Percentiles rank a stretch among this genome's conserved stretches.
phyloP scores from a whole-genome alignment of 164 flowering plant species.

The Houttuynia cordata region DNA sequence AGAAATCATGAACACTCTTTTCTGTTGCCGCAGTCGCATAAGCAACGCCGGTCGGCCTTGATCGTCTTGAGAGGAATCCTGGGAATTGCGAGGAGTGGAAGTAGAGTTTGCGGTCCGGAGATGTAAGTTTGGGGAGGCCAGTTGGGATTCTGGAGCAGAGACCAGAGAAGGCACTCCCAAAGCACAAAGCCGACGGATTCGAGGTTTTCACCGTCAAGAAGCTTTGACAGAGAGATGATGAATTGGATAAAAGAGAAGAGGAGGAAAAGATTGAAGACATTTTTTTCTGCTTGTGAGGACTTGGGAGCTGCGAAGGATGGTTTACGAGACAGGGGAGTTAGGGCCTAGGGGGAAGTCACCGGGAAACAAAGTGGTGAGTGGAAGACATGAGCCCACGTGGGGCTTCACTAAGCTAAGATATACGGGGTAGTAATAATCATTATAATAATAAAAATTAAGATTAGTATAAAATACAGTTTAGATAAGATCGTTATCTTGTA shows the following conservation, averaged over 20 bases:
- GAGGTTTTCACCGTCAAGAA: neutral
- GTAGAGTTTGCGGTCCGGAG: slow-evolving; percentile 29
- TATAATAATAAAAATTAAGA: too few species aligned
- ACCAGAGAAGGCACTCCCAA: slow-evolving; percentile 10
- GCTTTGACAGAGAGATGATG: neutral
- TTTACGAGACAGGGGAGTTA: neutral
- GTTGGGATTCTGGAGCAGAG: slow-evolving; percentile 21
- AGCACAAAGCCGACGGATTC: neutral
- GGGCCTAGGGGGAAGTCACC: too few species aligned
- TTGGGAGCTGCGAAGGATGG: neutral
- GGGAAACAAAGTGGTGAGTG: too few species aligned
- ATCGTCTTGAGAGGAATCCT: slow-evolving; percentile 18
- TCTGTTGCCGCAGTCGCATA: slow-evolving; percentile 66
- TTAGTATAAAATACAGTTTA: too few species aligned
- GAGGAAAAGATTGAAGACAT: slow-evolving; percentile 1
- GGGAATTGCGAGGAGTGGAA: slow-evolving; percentile 12
- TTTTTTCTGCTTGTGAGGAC: neutral
- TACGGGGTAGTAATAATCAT: too few species aligned
- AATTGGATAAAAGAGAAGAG: neutral
- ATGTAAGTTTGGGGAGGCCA: slow-evolving; percentile 34
- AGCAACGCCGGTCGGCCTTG: slow-evolving; percentile 26
- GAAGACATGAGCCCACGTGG: slow-evolving; percentile 1
- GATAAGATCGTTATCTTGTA: too few species aligned
- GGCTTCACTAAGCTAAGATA: too few species aligned
- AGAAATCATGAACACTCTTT: slow-evolving; percentile 66